phyloP scores from a whole-genome alignment of 176 grass and related monocot genomes.

The Triticum aestivum region DNA sequence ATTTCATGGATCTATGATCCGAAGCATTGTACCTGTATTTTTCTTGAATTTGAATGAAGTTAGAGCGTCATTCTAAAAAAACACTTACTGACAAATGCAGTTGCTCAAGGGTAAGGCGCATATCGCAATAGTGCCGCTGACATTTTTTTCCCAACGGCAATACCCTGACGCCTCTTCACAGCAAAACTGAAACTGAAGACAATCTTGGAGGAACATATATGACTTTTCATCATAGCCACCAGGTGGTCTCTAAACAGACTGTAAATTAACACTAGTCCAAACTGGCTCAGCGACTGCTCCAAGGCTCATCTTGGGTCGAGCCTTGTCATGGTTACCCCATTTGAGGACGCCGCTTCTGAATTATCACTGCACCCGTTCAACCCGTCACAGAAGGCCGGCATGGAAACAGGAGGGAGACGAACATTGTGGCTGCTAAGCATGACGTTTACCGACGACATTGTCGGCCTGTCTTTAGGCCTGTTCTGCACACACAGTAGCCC shows the following conservation, averaged over 20 bases:
- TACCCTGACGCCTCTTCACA: not conserved
- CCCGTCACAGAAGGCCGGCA: not conserved
- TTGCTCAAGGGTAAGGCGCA: not conserved
- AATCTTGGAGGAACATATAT: not conserved
- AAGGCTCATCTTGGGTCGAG: constrained; percentile 2
- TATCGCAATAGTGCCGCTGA: not conserved
- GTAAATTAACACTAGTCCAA: not conserved
- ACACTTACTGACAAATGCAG: no score
- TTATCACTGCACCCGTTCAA: not conserved
- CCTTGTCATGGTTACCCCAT: not conserved
- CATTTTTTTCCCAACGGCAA: not conserved
- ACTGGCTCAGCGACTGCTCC: not conserved
- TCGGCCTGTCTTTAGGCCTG: not conserved
- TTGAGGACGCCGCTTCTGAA: not conserved
- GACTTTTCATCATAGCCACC: not conserved
- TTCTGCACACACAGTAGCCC: constrained; percentile 3
- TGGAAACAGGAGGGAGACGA: not conserved
- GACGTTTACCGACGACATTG: not conserved
- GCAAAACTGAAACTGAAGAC: not conserved
- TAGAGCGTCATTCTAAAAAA: no score
- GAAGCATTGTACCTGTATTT: no score
- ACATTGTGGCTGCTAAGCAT: not conserved
- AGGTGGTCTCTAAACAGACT: not conserved
- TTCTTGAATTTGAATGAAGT: no score
- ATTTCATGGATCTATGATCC: no score